Percentiles rank a stretch among this genome's conserved stretches.
phyloP scores from a whole-genome alignment of 2,329 filamentous ascomycete genomes.

The Sphaerulina musiva region DNA sequence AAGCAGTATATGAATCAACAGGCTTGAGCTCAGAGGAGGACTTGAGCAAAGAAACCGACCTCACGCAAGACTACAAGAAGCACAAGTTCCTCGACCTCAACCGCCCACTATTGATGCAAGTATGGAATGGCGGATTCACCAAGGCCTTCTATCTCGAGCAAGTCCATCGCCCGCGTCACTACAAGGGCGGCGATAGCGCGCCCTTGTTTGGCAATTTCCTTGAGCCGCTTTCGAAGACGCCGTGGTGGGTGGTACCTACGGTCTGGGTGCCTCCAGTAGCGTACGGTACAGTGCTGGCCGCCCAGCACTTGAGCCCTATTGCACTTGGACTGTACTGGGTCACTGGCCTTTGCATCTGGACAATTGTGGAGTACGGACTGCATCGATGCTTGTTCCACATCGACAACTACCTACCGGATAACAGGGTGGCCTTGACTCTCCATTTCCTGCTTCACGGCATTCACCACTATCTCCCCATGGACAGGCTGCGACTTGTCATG shows the following conservation, averaged over 20 bases:
- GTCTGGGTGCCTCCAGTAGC: slow-evolving; percentile 76
- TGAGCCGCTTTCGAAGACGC: slow-evolving; percentile 91
- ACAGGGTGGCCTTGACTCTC: slow-evolving; percentile 73
- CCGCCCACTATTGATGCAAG: slow-evolving; percentile 75
- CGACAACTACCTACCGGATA: slow-evolving; percentile 88
- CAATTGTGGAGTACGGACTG: slow-evolving; percentile 77
- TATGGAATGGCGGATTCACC: slow-evolving; percentile 79
- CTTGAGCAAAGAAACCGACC: slow-evolving; percentile 77
- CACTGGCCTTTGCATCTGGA: slow-evolving; percentile 74
- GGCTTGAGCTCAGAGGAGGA: slow-evolving; percentile 89
- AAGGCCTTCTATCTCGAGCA: slow-evolving; percentile 98
- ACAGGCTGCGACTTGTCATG: slow-evolving; percentile 95
- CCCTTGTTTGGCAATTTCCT: slow-evolving; percentile 96
- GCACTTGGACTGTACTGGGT: slow-evolving; percentile 55
- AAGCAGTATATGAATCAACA: slow-evolving; percentile 55
- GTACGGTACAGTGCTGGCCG: slow-evolving; percentile 65
- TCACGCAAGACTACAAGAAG: slow-evolving; percentile 66
- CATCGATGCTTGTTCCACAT: slow-evolving; percentile 92
- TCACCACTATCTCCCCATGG: slow-evolving; percentile 99
- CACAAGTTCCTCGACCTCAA: slow-evolving; percentile 92
- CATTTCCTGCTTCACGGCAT: slow-evolving; percentile 96
- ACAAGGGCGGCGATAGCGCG: slow-evolving; percentile 85
- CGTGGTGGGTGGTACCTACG: slow-evolving; percentile 84
- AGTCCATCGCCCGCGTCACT: slow-evolving; percentile 90
- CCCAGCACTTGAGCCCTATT: slow-evolving; percentile 51